Evolutionary conservation across 2,329 filamentous ascomycete genomes (phyloP), one percentile per base, ranked within the genome.

Genomic region (Exserohilum rostratum): DNA sequence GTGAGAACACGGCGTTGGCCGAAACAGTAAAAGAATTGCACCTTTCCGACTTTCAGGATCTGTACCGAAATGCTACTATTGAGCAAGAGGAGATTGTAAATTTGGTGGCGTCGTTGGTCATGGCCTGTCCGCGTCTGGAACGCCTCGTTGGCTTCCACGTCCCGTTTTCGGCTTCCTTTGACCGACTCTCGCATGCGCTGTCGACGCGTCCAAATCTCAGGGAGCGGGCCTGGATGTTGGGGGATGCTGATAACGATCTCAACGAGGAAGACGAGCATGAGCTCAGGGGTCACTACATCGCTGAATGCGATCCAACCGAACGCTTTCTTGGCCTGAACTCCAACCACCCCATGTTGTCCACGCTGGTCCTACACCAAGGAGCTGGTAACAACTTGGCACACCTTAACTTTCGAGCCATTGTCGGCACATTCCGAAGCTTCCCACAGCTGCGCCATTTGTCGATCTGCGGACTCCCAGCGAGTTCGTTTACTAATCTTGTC

Each of bases 51-150:
- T 72, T 82, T 46, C 77, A 83, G 35, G 60, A 66, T 3, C 52
- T 74, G 2, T 73, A 76, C 37, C 62, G 73, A n/a, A 62, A 70
- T 39, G 68, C 68, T 12, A 65, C 68, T 44, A 78, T 77, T 25
- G 77, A 78, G 53, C 77, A 76, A 64, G 76, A 82, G 62, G 79
- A 81, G 44, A 81, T 83, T 47, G 73, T 81, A 38, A 80, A 84
- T 53, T 55, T 81, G 15, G 69, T 85, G 15, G 81, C 82, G 5
- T 84, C 83, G 1, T 74, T 87, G 33, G 81, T 87, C 29, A 84
- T 85, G 79, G 79, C 80, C 2, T 86, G 83, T 61, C 83, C 84
- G 6, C 83, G 82, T 55, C 69, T 87, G 18, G 82, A 86, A 68
- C 77, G 78, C 22, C 69, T 87, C 6, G 66, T 79, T 29, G 84